These are phyloP conservation scores for Alisma plantagoaquatica DNA, from an alignment of 106 monocot genomes.

Conservation along the genomic window DNA sequence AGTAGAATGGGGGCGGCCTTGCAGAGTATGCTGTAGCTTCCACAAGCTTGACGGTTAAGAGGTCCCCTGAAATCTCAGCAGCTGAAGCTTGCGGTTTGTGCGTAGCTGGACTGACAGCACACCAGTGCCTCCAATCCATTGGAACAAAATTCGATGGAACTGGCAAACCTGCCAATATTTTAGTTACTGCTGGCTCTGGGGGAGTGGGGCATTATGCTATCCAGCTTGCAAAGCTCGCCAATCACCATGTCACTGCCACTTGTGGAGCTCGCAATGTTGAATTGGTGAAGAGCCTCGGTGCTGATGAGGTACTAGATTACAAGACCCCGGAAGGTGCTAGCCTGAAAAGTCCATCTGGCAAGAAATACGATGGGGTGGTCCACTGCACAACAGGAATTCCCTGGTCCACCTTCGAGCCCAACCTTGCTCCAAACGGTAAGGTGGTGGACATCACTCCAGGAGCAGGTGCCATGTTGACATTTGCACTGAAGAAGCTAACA, in stretches of 20 bases:
- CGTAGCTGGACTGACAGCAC: constrained; percentile 11
- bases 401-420: constrained; percentile 15
- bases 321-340: constrained; percentile 14
- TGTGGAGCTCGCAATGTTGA: constrained; percentile 19
- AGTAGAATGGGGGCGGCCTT: constrained; percentile 14
- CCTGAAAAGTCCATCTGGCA: constrained; percentile 15
- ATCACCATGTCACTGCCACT: constrained; percentile 19
- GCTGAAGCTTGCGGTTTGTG: constrained; percentile 10
- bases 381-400: constrained; percentile 7
- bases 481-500: constrained; percentile 5
- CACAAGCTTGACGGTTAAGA: constrained; percentile 2
- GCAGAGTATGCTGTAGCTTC: constrained; percentile 17
- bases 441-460: constrained; percentile 10
- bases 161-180: constrained; percentile 6
- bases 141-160: constrained; percentile 15
- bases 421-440: constrained; percentile 7
- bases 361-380: constrained; percentile 16
- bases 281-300: constrained; percentile 16
- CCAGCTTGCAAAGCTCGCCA: constrained; percentile 19
- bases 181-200: constrained; percentile 20
- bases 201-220: constrained; percentile 19
- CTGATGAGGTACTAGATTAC: constrained; percentile 24
- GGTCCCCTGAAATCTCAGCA: constrained; percentile 8
- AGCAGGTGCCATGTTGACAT: not conserved
- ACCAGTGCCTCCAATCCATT: constrained; percentile 3